Base-by-base conservation (phyloP, 179 eudicot genomes). In the Spergularia azorica region DNA sequence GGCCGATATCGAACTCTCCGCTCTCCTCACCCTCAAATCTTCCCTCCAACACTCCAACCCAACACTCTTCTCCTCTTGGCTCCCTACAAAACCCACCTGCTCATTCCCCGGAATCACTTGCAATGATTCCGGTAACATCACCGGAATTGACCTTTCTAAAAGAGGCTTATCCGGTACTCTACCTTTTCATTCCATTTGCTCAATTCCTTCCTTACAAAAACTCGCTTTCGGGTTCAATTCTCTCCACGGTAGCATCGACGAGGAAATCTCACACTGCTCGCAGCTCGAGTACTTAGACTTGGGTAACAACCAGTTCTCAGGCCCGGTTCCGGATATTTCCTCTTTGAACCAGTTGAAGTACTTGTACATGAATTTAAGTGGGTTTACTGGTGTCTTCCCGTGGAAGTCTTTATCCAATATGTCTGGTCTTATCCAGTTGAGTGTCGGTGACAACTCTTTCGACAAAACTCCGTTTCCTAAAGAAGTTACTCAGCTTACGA, bases 361-460 rank as follows among this genome's bases (percentile, higher is more conserved):
- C 58, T 72, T 94, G 36, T 84, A 90, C 59, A 3, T 89, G 26
- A 92, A 92, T 43, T 16, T 2, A 12, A 94, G 88, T 62, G 89
- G 94, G 0, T 81, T 92, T 77, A 57, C 91, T 0, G 97, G 94
- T 2, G 52, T 70, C 16, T 89, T 92, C 13, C 97, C 94, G 0
- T 94, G 94, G 96, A 72, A 78, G 39, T 92, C 94, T 5, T 79
- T 94, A 0, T 32, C 66, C 0, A 85, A 81, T n/a, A 84, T 94
- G 89, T 79, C 85, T 2, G 75, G 76, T 9, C 81, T 94, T n/a
- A 67, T 79, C 2, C 85, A 48, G 0, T 71, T 94, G 14, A 87
- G 96, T 66, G 56, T 94, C 17, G 98, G 98, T 3, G 97, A 94
- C 59, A 94, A 94, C 74, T 79, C 74, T 1, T 89, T 94, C 17